phyloP scores from a whole-genome alignment of 1,284 basidiomycete genomes.

The Chondrostereum purpureum region DNA sequence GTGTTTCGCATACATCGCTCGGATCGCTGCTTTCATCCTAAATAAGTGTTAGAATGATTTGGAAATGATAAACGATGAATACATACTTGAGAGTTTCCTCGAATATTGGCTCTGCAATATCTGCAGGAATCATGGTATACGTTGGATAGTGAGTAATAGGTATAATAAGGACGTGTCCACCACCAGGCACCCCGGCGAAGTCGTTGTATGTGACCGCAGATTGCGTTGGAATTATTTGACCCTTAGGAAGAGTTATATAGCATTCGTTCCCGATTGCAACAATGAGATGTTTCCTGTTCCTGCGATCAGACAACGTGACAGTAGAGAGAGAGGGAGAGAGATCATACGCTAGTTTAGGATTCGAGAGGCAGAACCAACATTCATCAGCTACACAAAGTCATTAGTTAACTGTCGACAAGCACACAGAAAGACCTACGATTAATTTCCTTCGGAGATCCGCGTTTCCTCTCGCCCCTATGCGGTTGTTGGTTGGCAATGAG shows the following conservation, averaged over 20 bases:
- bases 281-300: slow-evolving; percentile 84
- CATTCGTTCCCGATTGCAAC: slow-evolving; percentile 88
- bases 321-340: neutral
- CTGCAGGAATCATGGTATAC: slow-evolving; percentile 62
- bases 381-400: slow-evolving; percentile 56
- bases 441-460: slow-evolving; percentile 72
- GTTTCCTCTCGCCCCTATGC: slow-evolving; percentile 35
- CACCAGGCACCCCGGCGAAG: slow-evolving; percentile 70
- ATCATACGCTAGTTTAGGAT: slow-evolving; percentile 77
- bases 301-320: neutral
- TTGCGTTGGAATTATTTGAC: slow-evolving; percentile 82
- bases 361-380: slow-evolving; percentile 96
- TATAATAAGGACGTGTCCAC: slow-evolving; percentile 88
- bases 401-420: slow-evolving; percentile 14
- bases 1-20: slow-evolving; percentile 66
- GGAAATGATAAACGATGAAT: slow-evolving; percentile 1
- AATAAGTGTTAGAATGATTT: slow-evolving; percentile 6
- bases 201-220: slow-evolving; percentile 36
- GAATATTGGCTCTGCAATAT: slow-evolving; percentile 69
- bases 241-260: slow-evolving; percentile 90
- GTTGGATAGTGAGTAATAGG: slow-evolving; percentile 71
- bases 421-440: slow-evolving; percentile 47
- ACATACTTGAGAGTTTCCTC: slow-evolving; percentile 70
- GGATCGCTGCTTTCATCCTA: slow-evolving; percentile 76
- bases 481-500: slow-evolving; percentile 52